These are phyloP conservation scores for Ambrosiella cleistominuta DNA, from an alignment of 2,329 filamentous ascomycete species.

Conservation along the genomic window DNA sequence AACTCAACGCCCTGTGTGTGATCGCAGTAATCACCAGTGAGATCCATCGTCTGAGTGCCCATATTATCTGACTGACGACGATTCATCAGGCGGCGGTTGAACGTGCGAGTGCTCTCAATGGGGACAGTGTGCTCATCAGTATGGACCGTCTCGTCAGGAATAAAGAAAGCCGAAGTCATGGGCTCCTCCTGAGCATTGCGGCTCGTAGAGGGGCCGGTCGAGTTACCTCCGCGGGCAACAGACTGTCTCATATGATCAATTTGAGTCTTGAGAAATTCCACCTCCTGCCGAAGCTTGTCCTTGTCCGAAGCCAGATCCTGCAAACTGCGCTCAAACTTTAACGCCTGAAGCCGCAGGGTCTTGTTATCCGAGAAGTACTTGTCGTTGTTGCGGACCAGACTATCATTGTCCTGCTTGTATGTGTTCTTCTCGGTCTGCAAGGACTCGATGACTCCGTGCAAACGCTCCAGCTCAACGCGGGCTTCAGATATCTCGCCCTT, in stretches of 20 bases:
- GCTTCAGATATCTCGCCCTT: slow-evolving; percentile 26
- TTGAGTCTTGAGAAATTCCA: slow-evolving; percentile 28
- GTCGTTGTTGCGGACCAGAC: slow-evolving; percentile 36
- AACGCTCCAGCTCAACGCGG: slow-evolving; percentile 24
- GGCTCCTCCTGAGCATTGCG: slow-evolving; percentile 26
- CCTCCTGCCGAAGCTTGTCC: slow-evolving; percentile 29
- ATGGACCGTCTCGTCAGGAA: slow-evolving; percentile 40
- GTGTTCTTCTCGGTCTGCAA: slow-evolving; percentile 27
- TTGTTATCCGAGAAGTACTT: slow-evolving; percentile 38
- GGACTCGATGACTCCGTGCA: slow-evolving; percentile 23
- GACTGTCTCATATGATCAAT: slow-evolving; percentile 25
- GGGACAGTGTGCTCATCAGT: slow-evolving; percentile 23
- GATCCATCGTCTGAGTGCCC: slow-evolving; percentile 92
- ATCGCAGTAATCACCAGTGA: slow-evolving; percentile 48
- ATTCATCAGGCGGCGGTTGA: slow-evolving; percentile 18
- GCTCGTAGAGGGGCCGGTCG: slow-evolving; percentile 15
- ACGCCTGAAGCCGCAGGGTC: slow-evolving; percentile 29
- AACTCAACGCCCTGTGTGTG: slow-evolving; percentile 18
- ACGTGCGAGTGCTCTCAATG: slow-evolving; percentile 22
- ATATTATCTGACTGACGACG: slow-evolving; percentile 35
- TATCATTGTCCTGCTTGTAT: slow-evolving; percentile 33
- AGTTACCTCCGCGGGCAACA: slow-evolving; percentile 20
- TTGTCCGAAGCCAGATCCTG: slow-evolving; percentile 30
- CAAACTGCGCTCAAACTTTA: slow-evolving; percentile 28
- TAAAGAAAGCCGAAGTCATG: slow-evolving; percentile 41